phyloP scores from a whole-genome alignment of 306 rosid species.

The Boehmeria nivea region DNA sequence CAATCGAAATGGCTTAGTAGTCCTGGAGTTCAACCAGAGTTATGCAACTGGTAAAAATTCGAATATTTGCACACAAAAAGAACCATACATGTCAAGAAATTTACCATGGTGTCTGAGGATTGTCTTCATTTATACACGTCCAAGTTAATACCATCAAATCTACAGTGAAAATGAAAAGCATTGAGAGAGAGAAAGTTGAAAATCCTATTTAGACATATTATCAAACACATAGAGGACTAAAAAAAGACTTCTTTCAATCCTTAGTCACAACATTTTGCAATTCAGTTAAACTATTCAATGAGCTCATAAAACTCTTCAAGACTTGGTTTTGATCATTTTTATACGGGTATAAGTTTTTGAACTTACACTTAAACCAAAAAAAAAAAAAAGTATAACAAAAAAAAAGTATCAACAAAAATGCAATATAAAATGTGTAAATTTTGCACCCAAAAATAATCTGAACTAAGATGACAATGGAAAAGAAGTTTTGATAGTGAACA shows the following conservation, averaged over 20 bases:
- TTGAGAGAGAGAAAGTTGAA: neutral
- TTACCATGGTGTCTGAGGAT: slow-evolving; percentile 47
- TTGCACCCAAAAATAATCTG: too few species aligned
- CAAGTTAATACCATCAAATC: slow-evolving; percentile 4
- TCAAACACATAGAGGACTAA: neutral
- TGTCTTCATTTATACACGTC: slow-evolving; percentile 44
- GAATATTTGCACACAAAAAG: neutral
- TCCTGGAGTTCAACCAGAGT: slow-evolving; percentile 38
- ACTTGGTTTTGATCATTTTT: neutral
- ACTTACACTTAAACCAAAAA: too few species aligned
- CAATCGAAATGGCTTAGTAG: slow-evolving; percentile 26
- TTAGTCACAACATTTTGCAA: too few species aligned
- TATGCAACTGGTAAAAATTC: neutral
- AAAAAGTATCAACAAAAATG: too few species aligned
- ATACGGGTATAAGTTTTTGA: too few species aligned
- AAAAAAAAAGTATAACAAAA: too few species aligned
- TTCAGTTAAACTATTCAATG: too few species aligned
- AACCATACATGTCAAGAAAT: neutral
- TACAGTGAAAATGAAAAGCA: neutral
- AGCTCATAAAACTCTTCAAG: neutral
- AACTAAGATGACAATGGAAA: too few species aligned
- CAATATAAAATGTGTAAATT: too few species aligned
- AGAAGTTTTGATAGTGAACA: too few species aligned
- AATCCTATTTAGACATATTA: neutral
- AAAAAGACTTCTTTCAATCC: too few species aligned